These are phyloP conservation scores for Monosporozyma aerobia DNA, from an alignment of 805 yeast species.

Conservation along the genomic window DNA sequence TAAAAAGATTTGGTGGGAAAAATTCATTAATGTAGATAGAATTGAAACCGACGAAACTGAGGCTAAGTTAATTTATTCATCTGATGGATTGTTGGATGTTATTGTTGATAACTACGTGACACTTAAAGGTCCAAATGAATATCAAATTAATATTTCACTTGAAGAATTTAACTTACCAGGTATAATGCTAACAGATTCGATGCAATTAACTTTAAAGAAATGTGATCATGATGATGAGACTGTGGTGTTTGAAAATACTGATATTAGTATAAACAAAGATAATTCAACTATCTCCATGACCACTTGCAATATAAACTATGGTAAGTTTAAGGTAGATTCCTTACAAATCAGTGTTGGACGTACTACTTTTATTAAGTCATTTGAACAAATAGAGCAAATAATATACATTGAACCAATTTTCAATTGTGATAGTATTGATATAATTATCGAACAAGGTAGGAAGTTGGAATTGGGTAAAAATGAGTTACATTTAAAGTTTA, in stretches of 20 bases:
- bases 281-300: conserved; percentile 7
- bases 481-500: conserved; percentile 8
- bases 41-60: conserved; percentile 5
- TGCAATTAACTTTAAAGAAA: conserved; percentile 14
- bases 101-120: conserved; percentile 3
- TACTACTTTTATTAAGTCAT: conserved; percentile 23
- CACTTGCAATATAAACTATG: conserved; percentile 18
- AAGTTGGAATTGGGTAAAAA: conserved; percentile 14
- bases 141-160: conserved; percentile 14
- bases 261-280: conserved; percentile 6
- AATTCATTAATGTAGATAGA: conserved; percentile 16
- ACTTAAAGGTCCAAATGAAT: conserved; percentile 12
- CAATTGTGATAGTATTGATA: conserved; percentile 11
- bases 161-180: conserved; percentile 13
- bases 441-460: conserved; percentile 12
- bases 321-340: conserved; percentile 15
- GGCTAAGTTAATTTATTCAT: conserved; percentile 14
- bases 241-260: conserved; percentile 8
- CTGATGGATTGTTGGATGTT: conserved; percentile 18
- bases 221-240: conserved; percentile 8
- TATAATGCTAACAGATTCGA: conserved; percentile 10
- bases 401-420: conserved; percentile 14
- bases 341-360: conserved; percentile 19
- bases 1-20: conserved; percentile 20
- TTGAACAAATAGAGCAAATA: conserved; percentile 2